These are phyloP conservation scores for Russula earlei DNA, from an alignment of 768 basidiomycete species.

Conservation along the genomic window DNA sequence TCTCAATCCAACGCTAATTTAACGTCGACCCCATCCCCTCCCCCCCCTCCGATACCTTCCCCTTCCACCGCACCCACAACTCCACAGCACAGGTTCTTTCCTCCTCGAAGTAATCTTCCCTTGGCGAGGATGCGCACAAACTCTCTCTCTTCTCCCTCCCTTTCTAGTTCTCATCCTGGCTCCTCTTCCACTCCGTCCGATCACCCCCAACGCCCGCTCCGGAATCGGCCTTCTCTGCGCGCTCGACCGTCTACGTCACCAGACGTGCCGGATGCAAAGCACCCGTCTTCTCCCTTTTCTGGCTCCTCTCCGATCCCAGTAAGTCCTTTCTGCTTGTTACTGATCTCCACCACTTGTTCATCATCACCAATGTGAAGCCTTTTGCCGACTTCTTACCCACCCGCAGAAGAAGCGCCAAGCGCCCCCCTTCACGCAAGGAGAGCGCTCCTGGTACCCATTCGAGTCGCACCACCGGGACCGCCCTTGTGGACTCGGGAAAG, in stretches of 20 bases:
- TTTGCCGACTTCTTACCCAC: conserved; percentile 18
- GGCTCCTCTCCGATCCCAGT: conserved; percentile 11
- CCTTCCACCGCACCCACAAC: background rate
- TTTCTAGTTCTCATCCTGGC: too few relatives aligned
- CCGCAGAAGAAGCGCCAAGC: conserved; percentile 13
- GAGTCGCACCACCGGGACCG: background rate
- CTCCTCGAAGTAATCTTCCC: background rate
- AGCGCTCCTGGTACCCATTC: background rate
- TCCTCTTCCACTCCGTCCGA: background rate
- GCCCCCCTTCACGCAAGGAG: conserved; percentile 8
- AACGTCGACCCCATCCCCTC: background rate
- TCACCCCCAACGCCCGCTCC: background rate
- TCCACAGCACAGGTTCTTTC: background rate
- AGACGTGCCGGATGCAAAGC: conserved; percentile 2
- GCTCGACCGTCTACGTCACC: conserved; percentile 13
- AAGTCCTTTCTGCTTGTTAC: background rate
- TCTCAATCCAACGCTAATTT: background rate
- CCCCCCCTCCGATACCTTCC: background rate
- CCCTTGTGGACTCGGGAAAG: background rate
- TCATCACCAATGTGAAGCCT: conserved; percentile 1
- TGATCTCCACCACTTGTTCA: background rate
- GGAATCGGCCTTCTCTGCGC: background rate
- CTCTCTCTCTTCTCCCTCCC: conserved; percentile 2
- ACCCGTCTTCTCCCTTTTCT: background rate
- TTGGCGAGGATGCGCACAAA: conserved; percentile 11